These are phyloP conservation scores for Pseudoneurospora amorphoporcata DNA, from an alignment of 495 filamentous ascomycete genomes.

Conservation along the genomic window DNA sequence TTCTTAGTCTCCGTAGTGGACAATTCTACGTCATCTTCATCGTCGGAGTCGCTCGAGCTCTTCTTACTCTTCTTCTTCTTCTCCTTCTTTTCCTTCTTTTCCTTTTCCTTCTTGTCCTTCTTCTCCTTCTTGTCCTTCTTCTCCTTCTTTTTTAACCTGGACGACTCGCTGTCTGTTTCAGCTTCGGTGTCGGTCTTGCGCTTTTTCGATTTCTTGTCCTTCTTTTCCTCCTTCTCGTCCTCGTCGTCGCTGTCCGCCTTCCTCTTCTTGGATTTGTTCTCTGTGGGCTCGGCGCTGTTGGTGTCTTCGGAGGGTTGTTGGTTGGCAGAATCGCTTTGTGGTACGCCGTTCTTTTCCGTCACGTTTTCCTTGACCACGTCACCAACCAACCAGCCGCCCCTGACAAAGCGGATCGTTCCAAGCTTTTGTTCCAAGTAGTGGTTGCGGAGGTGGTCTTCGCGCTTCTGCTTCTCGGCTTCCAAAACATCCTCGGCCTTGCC, in stretches of 20 bases:
- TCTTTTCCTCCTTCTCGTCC: constrained; percentile 25
- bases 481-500: constrained; percentile 65
- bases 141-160: constrained; percentile 25
- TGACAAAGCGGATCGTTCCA: constrained; percentile 69
- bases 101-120: constrained; percentile 24
- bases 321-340: not conserved
- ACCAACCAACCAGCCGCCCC: constrained; percentile 66
- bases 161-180: constrained; percentile 14
- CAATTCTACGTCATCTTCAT: constrained; percentile 13
- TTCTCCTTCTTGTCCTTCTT: constrained; percentile 30
- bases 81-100: not conserved
- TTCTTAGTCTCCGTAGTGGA: constrained; percentile 8
- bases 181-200: constrained; percentile 23
- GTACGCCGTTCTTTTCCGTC: not conserved
- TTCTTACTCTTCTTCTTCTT: constrained; percentile 5
- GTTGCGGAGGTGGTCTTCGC: constrained; percentile 53
- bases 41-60: constrained; percentile 9
- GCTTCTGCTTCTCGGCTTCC: constrained; percentile 50
- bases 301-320: constrained; percentile 18
- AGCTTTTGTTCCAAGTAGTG: constrained; percentile 59
- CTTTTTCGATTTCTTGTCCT: constrained; percentile 32
- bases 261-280: constrained; percentile 36
- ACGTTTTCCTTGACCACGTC: constrained; percentile 30
- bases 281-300: constrained; percentile 14
- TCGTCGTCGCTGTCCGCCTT: constrained; percentile 22